Percentiles rank a stretch among this genome's conserved stretches.
These are phyloP conservation scores for Leucocoprinus sp. DNA, from an alignment of 768 basidiomycete genomes.

Conservation along the genomic window DNA sequence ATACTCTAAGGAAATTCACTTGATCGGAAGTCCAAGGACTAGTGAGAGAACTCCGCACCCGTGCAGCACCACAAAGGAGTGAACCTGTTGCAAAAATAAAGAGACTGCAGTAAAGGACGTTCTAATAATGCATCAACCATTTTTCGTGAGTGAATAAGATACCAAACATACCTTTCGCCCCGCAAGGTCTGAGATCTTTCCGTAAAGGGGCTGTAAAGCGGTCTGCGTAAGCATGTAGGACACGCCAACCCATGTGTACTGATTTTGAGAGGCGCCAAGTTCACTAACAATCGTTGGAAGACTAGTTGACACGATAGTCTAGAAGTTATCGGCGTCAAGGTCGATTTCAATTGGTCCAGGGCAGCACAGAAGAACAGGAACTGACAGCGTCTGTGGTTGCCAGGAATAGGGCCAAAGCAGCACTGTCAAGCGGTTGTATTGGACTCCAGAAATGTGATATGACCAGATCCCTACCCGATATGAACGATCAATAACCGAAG, in stretches of 20 bases:
- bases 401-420: constrained; percentile 73
- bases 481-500: constrained; percentile 54
- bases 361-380: constrained; percentile 9
- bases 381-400: constrained; percentile 81
- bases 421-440: constrained; percentile 31
- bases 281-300: constrained; percentile 74
- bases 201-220: constrained; percentile 78
- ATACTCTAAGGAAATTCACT: constrained; percentile 31
- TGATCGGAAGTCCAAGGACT: constrained; percentile 16
- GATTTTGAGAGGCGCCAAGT: constrained; percentile 54
- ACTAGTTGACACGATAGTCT: constrained; percentile 75
- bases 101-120: constrained; percentile 66
- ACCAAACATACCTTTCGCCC: constrained; percentile 58
- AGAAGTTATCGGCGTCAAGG: neutral
- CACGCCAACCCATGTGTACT: constrained; percentile 84
- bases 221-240: constrained; percentile 84
- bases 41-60: constrained; percentile 33
- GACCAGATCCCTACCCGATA: constrained; percentile 45
- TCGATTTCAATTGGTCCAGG: neutral
- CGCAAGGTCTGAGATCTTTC: constrained; percentile 68
- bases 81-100: constrained; percentile 70
- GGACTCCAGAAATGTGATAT: constrained; percentile 7
- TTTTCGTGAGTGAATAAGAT: neutral
- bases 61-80: constrained; percentile 67
- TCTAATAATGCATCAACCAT: constrained; percentile 29